Base-by-base conservation (phyloP, 768 basidiomycete species). In the Tricholoma saponaceum region DNA sequence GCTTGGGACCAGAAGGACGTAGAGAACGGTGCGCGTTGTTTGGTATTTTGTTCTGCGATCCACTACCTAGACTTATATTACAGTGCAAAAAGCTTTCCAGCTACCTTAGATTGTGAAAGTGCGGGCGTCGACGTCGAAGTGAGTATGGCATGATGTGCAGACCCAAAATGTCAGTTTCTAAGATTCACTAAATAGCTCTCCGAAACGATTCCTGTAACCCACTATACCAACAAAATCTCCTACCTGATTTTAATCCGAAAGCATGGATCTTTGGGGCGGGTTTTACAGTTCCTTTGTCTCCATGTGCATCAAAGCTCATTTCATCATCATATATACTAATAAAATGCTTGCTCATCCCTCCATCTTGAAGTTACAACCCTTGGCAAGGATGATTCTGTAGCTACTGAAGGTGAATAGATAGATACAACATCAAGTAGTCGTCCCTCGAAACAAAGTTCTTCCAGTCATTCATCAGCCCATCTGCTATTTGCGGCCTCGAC, bases 1-100 rank as follows among this genome's bases (percentile, higher is more conserved):
- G 65, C 72, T 53, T 76, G 72, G 74, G 72, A 76, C 28, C 66
- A 69, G 63, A 66, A 66, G 59, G 76, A 74, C 59, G 56, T 76
- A 55, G 75, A 73, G 52, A 70, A 69, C 55, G 58, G 81, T 82
- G 57, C 35, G 74, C 70, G 5, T 9, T 23, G 9, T 26, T 25
- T 46, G 20, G 3, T 46, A 44, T 26, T 23, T 16, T 5, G 25
- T 49, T 16, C 23, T 10, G 16, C 18, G n/a, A 30, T 50, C n/a
- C 18, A n/a, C 16, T 28, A 18, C 25, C 6, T n/a, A 28, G 25
- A 49, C 14, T 26, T 47, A 47, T 30, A 14, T 28, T 18, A 30
- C 47, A 50, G 47, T 50, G 16, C 47, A 50, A n/a, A 50, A 50
- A 18, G 47, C 47, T n/a, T 50, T 50, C 47, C 47, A 18, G 47